These are phyloP conservation scores for Anisogramma anomala DNA, from an alignment of 2,329 filamentous ascomycete species.

Conservation along the genomic window DNA sequence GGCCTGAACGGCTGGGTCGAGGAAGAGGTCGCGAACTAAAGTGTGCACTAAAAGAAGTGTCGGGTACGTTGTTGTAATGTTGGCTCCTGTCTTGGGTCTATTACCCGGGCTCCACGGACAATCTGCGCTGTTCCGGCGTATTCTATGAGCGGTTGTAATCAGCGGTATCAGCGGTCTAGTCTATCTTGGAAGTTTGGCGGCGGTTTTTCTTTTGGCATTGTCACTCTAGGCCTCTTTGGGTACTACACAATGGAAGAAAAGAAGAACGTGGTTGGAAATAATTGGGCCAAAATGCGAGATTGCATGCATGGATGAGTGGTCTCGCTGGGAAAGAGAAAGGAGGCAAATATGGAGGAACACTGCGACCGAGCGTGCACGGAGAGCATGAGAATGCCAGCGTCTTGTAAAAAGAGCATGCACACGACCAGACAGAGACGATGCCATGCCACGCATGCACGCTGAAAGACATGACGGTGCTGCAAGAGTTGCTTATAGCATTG, in stretches of 20 bases:
- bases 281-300: background rate
- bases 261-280: background rate
- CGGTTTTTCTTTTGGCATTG: slow-evolving; percentile 8
- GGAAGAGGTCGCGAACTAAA: slow-evolving; percentile 51
- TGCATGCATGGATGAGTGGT: background rate
- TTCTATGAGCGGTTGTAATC: slow-evolving; percentile 12
- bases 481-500: background rate
- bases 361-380: background rate
- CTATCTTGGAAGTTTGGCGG: slow-evolving; percentile 12
- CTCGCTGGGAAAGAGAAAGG: background rate
- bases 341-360: background rate
- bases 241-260: background rate
- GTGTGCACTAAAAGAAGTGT: slow-evolving; percentile 10
- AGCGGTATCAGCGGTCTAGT: too few relatives aligned
- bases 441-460: slow-evolving; percentile 8
- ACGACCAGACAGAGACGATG: slow-evolving; percentile 7
- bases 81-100: slow-evolving; percentile 15
- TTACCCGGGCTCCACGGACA: slow-evolving; percentile 7
- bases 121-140: slow-evolving; percentile 12
- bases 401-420: slow-evolving; percentile 4
- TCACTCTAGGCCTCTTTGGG: slow-evolving; percentile 1
- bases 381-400: background rate
- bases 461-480: slow-evolving; percentile 4
- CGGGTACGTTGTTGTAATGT: slow-evolving; percentile 18
- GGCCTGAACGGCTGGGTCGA: slow-evolving; percentile 57